Evolutionary conservation across 345 rosid genomes (phyloP), one percentile per base, ranked within the genome.

Genomic region (Diplotaxis tenuifolia): DNA sequence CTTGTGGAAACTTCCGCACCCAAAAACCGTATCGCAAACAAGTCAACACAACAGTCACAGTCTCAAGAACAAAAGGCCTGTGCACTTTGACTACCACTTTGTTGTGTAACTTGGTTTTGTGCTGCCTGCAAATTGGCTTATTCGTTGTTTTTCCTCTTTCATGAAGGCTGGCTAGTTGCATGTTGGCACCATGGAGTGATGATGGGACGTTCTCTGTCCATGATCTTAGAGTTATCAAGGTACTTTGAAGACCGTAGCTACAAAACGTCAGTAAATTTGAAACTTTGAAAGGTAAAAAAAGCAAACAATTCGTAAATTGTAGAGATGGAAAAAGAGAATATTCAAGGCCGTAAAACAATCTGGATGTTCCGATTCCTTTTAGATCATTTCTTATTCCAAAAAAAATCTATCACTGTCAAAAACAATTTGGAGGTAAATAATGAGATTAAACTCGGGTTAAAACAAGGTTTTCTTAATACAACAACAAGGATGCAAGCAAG

Each of bases 81-180:
- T 29, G 32, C 6, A 29, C 32, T 25, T 29, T 29, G 7, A 29
- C 32, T 5, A 8, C 32, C 8, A 5, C 32, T 29, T 29, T 29
- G 29, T 5, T 64, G 34, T 58, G 9, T 49, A 5, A 25, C 27
- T 75, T 75, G 29, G 59, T 72, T 75, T 63, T 71, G 63, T 61
- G 18, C 19, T 59, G 10, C 65, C 14, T 5, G n/a, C n/a, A n/a
- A n/a, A n/a, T n/a, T n/a, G n/a, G 16, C 32, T 45, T 10, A 62
- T 32, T 76, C 38, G 1, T 31, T 8, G 12, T 18, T 16, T 9
- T 54, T 65, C 54, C 16, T 54, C 21, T 55, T 7, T 29, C 49
- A 12, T 64, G 64, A 77, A 94, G 96, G 88, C 77, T 86, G 77
- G 99, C 97, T 59, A 90, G 89, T 69, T 83, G 92, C 79, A 89